A percentile compares a stretch with the other conserved stretches of the same genome.
These are phyloP conservation scores for Gossypium rotundifolium DNA, from an alignment of 345 rosid species.

Conservation along the genomic window DNA sequence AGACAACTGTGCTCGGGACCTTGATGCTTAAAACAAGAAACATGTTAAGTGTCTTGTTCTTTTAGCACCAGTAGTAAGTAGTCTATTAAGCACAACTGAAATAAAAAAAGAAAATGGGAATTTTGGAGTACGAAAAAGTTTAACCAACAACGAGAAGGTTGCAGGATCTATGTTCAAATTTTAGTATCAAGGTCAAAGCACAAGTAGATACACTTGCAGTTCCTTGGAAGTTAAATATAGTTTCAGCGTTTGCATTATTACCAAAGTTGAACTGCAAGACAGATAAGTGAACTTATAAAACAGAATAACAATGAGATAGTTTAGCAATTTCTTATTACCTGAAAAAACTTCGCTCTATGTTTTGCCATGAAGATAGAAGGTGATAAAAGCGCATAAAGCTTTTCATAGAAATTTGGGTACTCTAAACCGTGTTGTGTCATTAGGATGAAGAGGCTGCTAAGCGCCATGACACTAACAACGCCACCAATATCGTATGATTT, in stretches of 20 bases:
- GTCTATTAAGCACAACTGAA: neutral
- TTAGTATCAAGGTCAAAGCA: neutral
- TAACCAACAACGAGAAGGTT: neutral
- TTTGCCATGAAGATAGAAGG: constrained; percentile 90
- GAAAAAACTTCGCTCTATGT: constrained; percentile 80
- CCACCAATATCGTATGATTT: constrained; percentile 93
- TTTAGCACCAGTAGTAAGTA: neutral
- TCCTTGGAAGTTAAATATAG: neutral
- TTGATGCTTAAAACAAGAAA: neutral
- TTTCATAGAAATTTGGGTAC: constrained; percentile 84
- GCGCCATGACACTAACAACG: constrained; percentile 94
- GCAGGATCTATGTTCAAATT: neutral
- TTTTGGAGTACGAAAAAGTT: neutral
- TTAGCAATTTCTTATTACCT: constrained; percentile 41
- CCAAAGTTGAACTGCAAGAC: neutral
- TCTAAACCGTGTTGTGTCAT: constrained; percentile 86
- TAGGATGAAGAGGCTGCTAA: constrained; percentile 85
- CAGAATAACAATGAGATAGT: neutral
- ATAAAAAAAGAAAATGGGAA: neutral
- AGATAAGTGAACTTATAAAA: neutral
- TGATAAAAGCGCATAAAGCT: constrained; percentile 64
- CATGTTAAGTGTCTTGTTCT: neutral
- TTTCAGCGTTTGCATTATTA: neutral
- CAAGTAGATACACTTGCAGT: neutral
- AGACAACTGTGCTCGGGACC: neutral